Percentiles rank a stretch among this genome's conserved stretches.
phyloP scores from a whole-genome alignment of 2,329 filamentous ascomycete species.

The Colletotrichum orbiculare region DNA sequence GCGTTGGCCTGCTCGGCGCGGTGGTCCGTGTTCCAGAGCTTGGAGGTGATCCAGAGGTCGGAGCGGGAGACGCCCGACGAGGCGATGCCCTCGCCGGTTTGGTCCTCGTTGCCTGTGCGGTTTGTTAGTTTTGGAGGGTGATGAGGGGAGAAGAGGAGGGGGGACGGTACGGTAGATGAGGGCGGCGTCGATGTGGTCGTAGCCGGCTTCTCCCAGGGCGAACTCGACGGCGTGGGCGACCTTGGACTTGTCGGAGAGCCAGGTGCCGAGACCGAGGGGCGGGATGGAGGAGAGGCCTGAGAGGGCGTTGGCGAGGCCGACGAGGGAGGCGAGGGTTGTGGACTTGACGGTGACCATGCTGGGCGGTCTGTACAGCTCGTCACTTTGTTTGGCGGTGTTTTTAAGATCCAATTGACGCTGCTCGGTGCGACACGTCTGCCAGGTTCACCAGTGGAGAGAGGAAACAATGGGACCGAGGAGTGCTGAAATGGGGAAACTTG shows the following conservation, averaged over 20 bases:
- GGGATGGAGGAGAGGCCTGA: constrained; percentile 24
- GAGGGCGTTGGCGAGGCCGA: constrained; percentile 22
- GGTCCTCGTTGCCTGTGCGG: constrained; percentile 60
- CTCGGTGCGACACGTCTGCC: too few species aligned
- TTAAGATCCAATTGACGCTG: neutral
- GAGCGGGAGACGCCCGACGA: constrained; percentile 56
- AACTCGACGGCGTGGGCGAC: constrained; percentile 68
- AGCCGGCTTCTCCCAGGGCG: constrained; percentile 58
- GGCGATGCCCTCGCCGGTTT: constrained; percentile 60
- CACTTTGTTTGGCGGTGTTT: neutral
- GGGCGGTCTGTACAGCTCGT: neutral
- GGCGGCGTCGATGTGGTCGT: constrained; percentile 67
- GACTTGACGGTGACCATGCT: constrained; percentile 18
- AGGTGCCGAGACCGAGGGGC: constrained; percentile 59
- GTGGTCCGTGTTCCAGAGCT: constrained; percentile 70
- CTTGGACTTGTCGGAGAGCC: constrained; percentile 70
- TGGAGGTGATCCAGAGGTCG: constrained; percentile 71
- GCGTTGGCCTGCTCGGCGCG: constrained; percentile 45
- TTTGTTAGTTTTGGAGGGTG: neutral
- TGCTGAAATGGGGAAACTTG: neutral
- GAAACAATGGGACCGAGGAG: neutral
- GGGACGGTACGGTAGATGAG: constrained; percentile 58
- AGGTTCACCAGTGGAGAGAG: neutral
- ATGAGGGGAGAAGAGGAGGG: too few species aligned
- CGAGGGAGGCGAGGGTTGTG: constrained; percentile 1